Conservation (phyloP, 345 rosid genomes). For the Aurinia saxatilis region DNA sequence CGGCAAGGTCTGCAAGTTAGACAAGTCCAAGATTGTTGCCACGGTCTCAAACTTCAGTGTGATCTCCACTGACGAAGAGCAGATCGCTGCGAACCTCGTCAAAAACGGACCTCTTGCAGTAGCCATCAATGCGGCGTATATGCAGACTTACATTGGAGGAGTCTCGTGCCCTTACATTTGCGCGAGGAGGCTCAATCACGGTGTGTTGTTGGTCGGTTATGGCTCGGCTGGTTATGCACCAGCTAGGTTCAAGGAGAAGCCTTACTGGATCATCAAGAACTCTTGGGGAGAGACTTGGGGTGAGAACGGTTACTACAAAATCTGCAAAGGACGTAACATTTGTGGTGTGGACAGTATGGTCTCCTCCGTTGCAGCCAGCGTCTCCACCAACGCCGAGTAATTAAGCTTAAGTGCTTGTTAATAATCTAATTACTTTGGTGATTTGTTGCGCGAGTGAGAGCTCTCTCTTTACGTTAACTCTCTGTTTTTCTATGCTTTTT, state of each 20-base stretch:
- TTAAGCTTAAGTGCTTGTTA: neutral
- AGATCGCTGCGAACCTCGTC: constrained; percentile 93
- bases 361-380: constrained; percentile 70
- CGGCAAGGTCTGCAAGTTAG: constrained; percentile 59
- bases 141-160: constrained; percentile 92
- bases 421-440: neutral
- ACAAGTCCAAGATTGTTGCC: constrained; percentile 74
- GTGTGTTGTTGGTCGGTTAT: constrained; percentile 81
- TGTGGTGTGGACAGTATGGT: constrained; percentile 95
- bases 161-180: constrained; percentile 89
- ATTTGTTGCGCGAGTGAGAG: constrained; percentile 16
- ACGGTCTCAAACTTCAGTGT: constrained; percentile 84
- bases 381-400: constrained; percentile 14
- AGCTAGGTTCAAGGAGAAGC: constrained; percentile 78
- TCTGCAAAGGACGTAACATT: constrained; percentile 76
- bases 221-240: constrained; percentile 82
- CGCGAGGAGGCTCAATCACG: constrained; percentile 72
- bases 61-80: constrained; percentile 76
- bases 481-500: constrained; percentile 8
- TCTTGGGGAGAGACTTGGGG: constrained; percentile 95
- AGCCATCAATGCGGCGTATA: constrained; percentile 78
- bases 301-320: constrained; percentile 77
- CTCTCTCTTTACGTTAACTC: constrained; percentile 1
- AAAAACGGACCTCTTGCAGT: constrained; percentile 80
- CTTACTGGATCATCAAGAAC: constrained; percentile 88